phyloP scores from a whole-genome alignment of 2,329 filamentous ascomycete species.

The Pseudopithomyces maydicus region DNA sequence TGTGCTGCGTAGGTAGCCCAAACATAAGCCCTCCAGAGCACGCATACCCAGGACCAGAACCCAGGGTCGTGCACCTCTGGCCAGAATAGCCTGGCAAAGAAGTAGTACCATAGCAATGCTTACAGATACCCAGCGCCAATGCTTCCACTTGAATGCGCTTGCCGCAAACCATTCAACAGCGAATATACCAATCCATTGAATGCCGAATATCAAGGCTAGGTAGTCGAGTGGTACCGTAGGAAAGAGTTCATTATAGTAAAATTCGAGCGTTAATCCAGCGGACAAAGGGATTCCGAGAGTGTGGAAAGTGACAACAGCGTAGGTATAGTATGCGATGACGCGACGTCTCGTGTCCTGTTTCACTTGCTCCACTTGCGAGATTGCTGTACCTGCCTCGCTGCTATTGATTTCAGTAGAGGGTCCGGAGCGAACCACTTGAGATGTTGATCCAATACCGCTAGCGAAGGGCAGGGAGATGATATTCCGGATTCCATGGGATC shows the following conservation, averaged over 20 bases:
- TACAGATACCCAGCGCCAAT: conserved; percentile 1
- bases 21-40: conserved; percentile 13
- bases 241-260: conserved; percentile 22
- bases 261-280: conserved; percentile 26
- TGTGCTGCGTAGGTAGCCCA: conserved; percentile 21
- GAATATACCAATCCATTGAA: conserved; percentile 24
- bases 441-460: neutral
- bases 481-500: neutral
- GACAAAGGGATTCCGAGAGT: conserved; percentile 30
- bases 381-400: neutral
- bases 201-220: conserved; percentile 13
- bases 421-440: neutral
- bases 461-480: neutral
- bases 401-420: neutral
- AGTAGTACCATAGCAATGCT: neutral
- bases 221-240: conserved; percentile 5
- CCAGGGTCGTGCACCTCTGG: neutral
- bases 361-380: conserved; percentile 2
- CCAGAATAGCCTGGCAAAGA: conserved; percentile 6
- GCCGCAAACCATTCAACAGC: neutral
- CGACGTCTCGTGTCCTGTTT: neutral
- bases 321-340: conserved; percentile 17
- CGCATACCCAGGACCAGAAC: conserved; percentile 16
- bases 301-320: conserved; percentile 32
- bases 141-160: conserved; percentile 9